phyloP scores from a whole-genome alignment of 2,329 filamentous ascomycete species.

The Xylariaceae sp. region DNA sequence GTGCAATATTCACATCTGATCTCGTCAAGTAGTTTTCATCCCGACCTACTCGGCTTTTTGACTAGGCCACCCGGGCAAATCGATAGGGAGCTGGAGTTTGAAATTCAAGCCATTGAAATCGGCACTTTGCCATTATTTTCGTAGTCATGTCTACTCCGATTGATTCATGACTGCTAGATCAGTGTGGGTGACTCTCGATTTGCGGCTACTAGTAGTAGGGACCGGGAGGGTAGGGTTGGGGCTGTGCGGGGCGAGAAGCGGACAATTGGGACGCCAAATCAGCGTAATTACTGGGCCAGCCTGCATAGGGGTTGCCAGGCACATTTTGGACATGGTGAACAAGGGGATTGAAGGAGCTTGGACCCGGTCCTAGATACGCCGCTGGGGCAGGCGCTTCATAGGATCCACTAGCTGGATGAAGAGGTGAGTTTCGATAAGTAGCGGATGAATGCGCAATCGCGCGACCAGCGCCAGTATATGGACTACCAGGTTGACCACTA shows the following conservation, averaged over 20 bases:
- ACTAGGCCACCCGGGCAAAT: neutral
- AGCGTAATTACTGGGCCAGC: slow-evolving; percentile 24
- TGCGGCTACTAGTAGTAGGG: slow-evolving; percentile 10
- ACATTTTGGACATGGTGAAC: slow-evolving; percentile 16
- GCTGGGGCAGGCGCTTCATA: slow-evolving; percentile 37
- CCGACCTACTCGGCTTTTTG: neutral
- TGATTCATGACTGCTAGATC: neutral
- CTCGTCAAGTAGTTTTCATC: neutral
- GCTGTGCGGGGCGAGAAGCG: slow-evolving; percentile 8
- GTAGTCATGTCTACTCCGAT: neutral
- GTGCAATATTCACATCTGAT: neutral
- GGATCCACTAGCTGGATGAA: slow-evolving; percentile 43
- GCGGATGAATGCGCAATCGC: slow-evolving; percentile 37
- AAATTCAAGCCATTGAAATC: neutral
- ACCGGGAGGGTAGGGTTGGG: slow-evolving; percentile 16
- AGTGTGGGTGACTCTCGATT: neutral
- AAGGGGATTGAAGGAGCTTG: slow-evolving; percentile 26
- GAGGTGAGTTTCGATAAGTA: slow-evolving; percentile 47
- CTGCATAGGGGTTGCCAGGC: slow-evolving; percentile 20
- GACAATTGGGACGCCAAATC: slow-evolving; percentile 15
- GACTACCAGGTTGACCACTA: slow-evolving; percentile 40
- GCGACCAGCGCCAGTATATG: slow-evolving; percentile 37
- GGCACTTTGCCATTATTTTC: neutral
- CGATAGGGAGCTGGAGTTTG: neutral
- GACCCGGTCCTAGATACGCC: slow-evolving; percentile 27